These are phyloP conservation scores for Articulospora tetracladia DNA, from an alignment of 495 filamentous ascomycete species.

Conservation along the genomic window DNA sequence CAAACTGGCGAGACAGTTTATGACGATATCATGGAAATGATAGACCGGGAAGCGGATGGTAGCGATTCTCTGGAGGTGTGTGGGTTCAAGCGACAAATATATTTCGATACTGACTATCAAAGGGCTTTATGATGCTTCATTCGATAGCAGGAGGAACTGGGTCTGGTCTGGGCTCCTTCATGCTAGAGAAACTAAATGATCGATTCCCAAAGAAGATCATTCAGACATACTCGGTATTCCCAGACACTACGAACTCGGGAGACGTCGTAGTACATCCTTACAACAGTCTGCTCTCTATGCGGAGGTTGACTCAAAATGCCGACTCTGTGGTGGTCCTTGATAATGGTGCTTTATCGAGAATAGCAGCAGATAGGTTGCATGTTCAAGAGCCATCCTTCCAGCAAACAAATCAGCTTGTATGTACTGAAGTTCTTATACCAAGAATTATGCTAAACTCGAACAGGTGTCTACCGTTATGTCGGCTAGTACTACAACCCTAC, in stretches of 20 bases:
- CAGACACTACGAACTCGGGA: conserved; percentile 74
- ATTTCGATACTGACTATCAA: not conserved
- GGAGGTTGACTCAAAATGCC: conserved; percentile 88
- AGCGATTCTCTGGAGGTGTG: conserved; percentile 89
- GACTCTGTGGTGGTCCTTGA: conserved; percentile 98
- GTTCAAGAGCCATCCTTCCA: conserved; percentile 92
- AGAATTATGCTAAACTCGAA: not conserved
- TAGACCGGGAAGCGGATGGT: conserved; percentile 95
- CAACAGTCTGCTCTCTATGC: conserved; percentile 91
- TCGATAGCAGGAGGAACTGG: conserved; percentile 97
- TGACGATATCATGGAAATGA: conserved; percentile 99
- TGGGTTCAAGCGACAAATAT: not conserved
- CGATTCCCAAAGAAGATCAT: conserved; percentile 98
- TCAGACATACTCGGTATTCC: conserved; percentile 98
- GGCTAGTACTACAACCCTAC: conserved; percentile 89
- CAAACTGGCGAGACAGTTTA: conserved; percentile 86
- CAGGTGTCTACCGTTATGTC: conserved; percentile 96
- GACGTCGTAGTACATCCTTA: conserved; percentile 98
- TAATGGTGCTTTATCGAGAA: conserved; percentile 89
- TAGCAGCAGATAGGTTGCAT: conserved; percentile 91
- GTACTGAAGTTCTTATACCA: conserved; percentile 12
- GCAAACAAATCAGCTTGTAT: conserved; percentile 91
- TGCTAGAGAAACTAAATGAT: conserved; percentile 95
- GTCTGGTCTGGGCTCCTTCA: conserved; percentile 88
- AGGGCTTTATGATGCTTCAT: conserved; percentile 97